Base-by-base conservation (phyloP, 352 stramenopile species). In the Phytophthora pisi region DNA sequence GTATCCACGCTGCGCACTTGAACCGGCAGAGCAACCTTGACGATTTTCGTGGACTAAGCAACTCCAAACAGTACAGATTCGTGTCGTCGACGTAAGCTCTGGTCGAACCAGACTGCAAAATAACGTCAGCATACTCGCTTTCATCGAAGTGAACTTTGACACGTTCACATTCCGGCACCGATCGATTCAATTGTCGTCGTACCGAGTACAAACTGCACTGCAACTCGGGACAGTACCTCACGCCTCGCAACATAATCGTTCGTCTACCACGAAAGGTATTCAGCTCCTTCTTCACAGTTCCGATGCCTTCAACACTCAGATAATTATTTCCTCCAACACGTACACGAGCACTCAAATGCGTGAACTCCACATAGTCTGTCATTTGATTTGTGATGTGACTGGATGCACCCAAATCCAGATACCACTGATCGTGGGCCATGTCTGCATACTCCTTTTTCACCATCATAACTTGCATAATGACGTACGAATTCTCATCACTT, bases 321-420 rank as follows among this genome's bases (percentile, higher is more conserved):
- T 53, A 52, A 31, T 57, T 16, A 1, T 64, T 64, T 31, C 47
- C 47, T 46, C 49, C 57, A 42, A 53, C 49, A 6, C 60, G 51
- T 20, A 56, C 42, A 16, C 20, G 42, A 28, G 30, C 45, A 47
- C 43, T 57, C 2, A 57, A 18, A 18, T 31, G 51, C 6, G 61
- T 61, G 26, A 68, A 68, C 11, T 56, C 42, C 20, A 61, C 52
- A 57, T 46, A 61, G 30, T 61, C 43, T 38, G 13, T 46, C 23
- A 57, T 42, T 10, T 61, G 52, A 15, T 61, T 68, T 28, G 51
- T 36, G 8, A 61, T 68, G n/a, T 68, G 51, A 31, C 61, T 68
- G 13, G 51, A 50, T 24, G 51, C 52, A 23, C 51, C 52, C 2
- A 51, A 61, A 28, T 61, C 28, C 1, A 66, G 38, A 60, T 66